A percentile compares a stretch with the other conserved stretches of the same genome.
Evolutionary conservation across 805 yeast genomes (phyloP).

Genomic region (Kurtzmaniella fragi): DNA sequence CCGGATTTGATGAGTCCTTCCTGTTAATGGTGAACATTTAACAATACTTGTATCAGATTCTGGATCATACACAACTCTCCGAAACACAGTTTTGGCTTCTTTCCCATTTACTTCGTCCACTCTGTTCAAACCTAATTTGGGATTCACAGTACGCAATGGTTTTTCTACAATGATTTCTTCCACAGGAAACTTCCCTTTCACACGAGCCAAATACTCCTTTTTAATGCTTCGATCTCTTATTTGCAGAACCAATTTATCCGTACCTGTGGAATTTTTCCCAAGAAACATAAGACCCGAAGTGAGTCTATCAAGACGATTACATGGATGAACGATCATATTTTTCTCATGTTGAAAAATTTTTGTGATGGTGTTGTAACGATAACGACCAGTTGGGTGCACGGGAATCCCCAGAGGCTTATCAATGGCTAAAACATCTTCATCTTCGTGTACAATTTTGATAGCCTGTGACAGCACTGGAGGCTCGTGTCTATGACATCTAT

Average conservation of each 20-base stretch:
- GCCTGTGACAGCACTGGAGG: conserved; percentile 67
- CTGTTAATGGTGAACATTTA: conserved; percentile 80
- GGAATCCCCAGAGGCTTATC: conserved; percentile 96
- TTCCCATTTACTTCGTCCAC: conserved; percentile 50
- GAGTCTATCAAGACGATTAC: conserved; percentile 83
- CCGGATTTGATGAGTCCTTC: conserved; percentile 92
- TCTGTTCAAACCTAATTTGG: conserved; percentile 64
- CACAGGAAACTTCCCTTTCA: conserved; percentile 77
- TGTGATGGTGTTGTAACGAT: conserved; percentile 70
- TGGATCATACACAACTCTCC: conserved; percentile 59
- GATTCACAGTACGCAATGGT: conserved; percentile 68
- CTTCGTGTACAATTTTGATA: conserved; percentile 65
- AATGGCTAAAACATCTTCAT: conserved; percentile 71
- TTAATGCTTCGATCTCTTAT: conserved; percentile 66
- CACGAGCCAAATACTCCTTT: conserved; percentile 85
- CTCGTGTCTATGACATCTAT: conserved; percentile 82
- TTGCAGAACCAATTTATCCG: conserved; percentile 70
- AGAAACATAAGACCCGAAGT: conserved; percentile 93
- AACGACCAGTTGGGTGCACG: conserved; percentile 91
- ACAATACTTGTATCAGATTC: conserved; percentile 61
- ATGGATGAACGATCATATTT: conserved; percentile 62
- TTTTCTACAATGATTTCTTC: conserved; percentile 48
- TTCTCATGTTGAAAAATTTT: conserved; percentile 69
- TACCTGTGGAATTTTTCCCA: conserved; percentile 76
- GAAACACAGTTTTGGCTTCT: conserved; percentile 70